These are phyloP conservation scores for Microsporum ferrugineum DNA, from an alignment of 2,329 filamentous ascomycete species.

Conservation along the genomic window DNA sequence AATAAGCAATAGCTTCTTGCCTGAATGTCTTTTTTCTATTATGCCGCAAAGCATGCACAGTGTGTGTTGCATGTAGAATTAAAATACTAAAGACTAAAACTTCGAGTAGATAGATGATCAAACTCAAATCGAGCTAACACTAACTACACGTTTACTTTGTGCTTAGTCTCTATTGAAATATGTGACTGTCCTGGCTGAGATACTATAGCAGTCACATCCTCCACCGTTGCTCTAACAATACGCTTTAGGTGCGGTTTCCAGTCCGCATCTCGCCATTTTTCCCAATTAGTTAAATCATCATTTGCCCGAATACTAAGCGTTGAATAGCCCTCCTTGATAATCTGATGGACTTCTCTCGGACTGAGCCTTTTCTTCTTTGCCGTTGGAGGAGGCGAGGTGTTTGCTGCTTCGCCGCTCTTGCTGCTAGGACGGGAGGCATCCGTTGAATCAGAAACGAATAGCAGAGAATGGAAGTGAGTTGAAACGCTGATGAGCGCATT, in stretches of 20 bases:
- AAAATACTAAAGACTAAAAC: too few relatives aligned
- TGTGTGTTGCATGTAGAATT: not conserved
- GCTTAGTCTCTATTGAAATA: not conserved
- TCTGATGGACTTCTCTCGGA: constrained; percentile 69
- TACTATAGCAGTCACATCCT: constrained; percentile 48
- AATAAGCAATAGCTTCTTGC: not conserved
- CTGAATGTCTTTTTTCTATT: not conserved
- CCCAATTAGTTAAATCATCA: constrained; percentile 77
- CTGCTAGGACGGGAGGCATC: constrained; percentile 28
- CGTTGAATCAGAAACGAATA: constrained; percentile 46
- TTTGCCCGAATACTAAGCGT: constrained; percentile 82
- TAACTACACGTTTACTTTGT: not conserved
- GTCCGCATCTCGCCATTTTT: constrained; percentile 75
- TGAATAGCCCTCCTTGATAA: constrained; percentile 95
- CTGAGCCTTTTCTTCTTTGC: constrained; percentile 56
- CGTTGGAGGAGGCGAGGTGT: constrained; percentile 18
- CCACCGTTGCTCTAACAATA: constrained; percentile 67
- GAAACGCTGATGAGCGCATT: constrained; percentile 68
- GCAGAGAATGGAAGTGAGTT: constrained; percentile 73
- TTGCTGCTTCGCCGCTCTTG: constrained; percentile 13
- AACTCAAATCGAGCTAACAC: not conserved
- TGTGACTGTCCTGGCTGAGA: not conserved
- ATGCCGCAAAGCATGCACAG: not conserved
- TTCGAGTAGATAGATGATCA: not conserved
- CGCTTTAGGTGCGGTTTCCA: constrained; percentile 77